A percentile compares a stretch with the other conserved stretches of the same genome.
Evolutionary conservation across 148 eudicot genomes (phyloP).

Genomic region (Cornus florida): DNA sequence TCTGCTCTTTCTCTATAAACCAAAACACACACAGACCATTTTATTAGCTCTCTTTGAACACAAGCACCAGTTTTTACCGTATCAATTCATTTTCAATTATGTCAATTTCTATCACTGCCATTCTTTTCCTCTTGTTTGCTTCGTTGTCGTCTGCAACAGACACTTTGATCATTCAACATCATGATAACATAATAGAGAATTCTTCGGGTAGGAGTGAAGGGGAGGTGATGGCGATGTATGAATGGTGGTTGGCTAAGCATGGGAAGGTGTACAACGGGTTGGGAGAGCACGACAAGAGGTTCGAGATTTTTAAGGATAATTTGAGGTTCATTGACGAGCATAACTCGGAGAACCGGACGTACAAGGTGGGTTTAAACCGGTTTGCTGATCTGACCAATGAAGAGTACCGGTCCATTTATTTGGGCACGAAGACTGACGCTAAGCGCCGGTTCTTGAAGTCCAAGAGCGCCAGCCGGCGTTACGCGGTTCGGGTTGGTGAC

Average conservation of each 20-base stretch:
- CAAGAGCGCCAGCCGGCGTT: constrained; percentile 48
- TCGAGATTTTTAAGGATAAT: constrained; percentile 71
- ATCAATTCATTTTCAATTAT: not conserved
- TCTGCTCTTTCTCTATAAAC: no score
- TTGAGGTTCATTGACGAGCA: constrained; percentile 72
- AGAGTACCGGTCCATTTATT: constrained; percentile 59
- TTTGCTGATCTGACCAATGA: constrained; percentile 84
- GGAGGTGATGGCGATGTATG: constrained; percentile 55
- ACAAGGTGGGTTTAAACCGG: constrained; percentile 69
- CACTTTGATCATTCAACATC: constrained; percentile 15
- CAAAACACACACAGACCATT: no score
- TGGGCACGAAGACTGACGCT: constrained; percentile 59
- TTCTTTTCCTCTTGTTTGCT: constrained; percentile 32
- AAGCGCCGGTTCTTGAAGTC: constrained; percentile 35
- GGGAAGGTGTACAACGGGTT: constrained; percentile 67
- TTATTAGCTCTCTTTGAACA: no score
- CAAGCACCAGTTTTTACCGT: no score
- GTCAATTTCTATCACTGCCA: constrained; percentile 21
- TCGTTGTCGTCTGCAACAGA: constrained; percentile 12
- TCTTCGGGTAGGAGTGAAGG: constrained; percentile 34
- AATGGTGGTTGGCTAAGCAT: constrained; percentile 62
- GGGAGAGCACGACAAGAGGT: constrained; percentile 45
- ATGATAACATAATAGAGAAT: not conserved
- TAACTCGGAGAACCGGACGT: constrained; percentile 45
- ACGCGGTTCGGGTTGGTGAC: constrained; percentile 46